Base-by-base conservation (phyloP, 768 basidiomycete species). In the Xanthoconium purpureum region DNA sequence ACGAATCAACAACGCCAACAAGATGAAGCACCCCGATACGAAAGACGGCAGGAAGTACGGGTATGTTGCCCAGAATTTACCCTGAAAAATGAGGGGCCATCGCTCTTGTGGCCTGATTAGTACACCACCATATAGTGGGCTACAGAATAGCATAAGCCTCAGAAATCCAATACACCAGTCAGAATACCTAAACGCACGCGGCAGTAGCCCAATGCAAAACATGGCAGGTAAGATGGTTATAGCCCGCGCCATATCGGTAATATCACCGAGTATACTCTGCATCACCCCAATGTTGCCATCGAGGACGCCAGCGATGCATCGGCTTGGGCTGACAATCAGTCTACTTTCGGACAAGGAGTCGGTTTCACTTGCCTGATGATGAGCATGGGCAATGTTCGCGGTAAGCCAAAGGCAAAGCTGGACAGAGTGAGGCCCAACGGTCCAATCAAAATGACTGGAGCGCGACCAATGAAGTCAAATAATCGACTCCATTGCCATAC, bases 401-500 rank as follows among this genome's bases (percentile, higher is more conserved):
- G 85, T 46, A 87, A 66, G 8, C 87, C 87, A 69, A 88, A 33
- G n/a, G 71, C 75, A 8, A 84, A 54, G 71, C 83, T 85, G 1
- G 84, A 85, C 0, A 77, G 43, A 4, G 74, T 72, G 12, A 76
- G 69, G 17, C 84, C 85, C 6, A 81, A 65, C 18, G 86, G 65
- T 3, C 85, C 84, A 11, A 78, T 65, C 17, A 85, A 64, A 18
- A 86, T 64, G 24, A 87, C 75, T 11, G 85, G 85, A 56, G 84
- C 83, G 30, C 85, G 80, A 7, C 85, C 85, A 14, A 84, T 65
- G 50, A 72, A 73, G 59, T 87, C 84, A 5, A 85, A 87, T 5
- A 79, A 56, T 37, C 83, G 77, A 61, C 84, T 83, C 86, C 86
- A 87, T 59, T 83, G 81, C 7, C 87, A 75, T 3, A 82, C 75